These are phyloP conservation scores for Diaporthe humulicola DNA, from an alignment of 2,329 filamentous ascomycete species.

Conservation along the genomic window DNA sequence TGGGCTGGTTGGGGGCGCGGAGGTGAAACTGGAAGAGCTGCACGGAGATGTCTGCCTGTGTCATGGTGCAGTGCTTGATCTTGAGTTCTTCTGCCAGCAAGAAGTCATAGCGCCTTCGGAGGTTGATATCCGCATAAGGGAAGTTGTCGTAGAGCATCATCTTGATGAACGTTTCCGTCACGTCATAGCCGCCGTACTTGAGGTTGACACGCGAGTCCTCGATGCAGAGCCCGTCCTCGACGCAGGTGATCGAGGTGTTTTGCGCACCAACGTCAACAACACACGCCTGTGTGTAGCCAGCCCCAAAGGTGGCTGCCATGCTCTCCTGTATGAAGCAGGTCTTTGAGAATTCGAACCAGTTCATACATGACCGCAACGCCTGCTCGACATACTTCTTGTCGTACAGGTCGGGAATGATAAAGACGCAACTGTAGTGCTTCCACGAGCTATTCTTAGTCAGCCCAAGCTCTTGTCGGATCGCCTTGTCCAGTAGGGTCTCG, in stretches of 20 bases:
- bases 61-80: slow-evolving; percentile 91
- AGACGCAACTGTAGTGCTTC: slow-evolving; percentile 94
- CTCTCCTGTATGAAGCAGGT: slow-evolving; percentile 98
- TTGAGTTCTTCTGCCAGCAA: slow-evolving; percentile 96
- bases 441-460: slow-evolving; percentile 83
- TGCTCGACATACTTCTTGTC: slow-evolving; percentile 93
- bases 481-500: slow-evolving; percentile 86
- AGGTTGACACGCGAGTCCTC: slow-evolving; percentile 96
- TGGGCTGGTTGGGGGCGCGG: slow-evolving; percentile 87
- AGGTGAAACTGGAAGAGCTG: slow-evolving; percentile 93
- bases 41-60: slow-evolving; percentile 89
- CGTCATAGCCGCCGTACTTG: slow-evolving; percentile 92
- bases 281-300: slow-evolving; percentile 92
- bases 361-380: slow-evolving; percentile 86
- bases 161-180: slow-evolving; percentile 94
- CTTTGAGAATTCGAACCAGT: slow-evolving; percentile 88
- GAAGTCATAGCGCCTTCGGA: slow-evolving; percentile 91
- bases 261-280: slow-evolving; percentile 97
- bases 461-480: slow-evolving; percentile 87
- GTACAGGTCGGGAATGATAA: slow-evolving; percentile 96
- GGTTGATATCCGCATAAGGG: slow-evolving; percentile 94
- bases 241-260: slow-evolving; percentile 96
- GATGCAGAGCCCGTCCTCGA: slow-evolving; percentile 94
- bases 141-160: slow-evolving; percentile 99
- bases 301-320: slow-evolving; percentile 93